Conservation (phyloP, 2,329 filamentous ascomycete genomes). For the Juglanconis sp. region DNA sequence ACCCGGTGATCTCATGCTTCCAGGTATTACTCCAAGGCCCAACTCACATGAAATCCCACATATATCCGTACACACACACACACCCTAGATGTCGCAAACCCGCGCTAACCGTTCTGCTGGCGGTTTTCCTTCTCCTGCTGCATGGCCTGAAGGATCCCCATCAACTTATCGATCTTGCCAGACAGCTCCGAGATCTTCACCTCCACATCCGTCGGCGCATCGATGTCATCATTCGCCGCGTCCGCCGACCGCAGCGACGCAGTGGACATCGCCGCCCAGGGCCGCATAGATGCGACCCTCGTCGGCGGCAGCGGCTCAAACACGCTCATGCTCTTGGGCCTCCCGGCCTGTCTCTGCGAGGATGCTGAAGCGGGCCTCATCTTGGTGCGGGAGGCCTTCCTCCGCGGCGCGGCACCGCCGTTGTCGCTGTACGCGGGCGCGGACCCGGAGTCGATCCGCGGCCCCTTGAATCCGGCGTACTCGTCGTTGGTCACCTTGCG, state of each 20-base stretch:
- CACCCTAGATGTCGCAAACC: neutral
- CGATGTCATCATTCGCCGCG: conserved; percentile 19
- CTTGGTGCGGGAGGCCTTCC: conserved; percentile 9
- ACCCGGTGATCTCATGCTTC: neutral
- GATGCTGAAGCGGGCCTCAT: conserved; percentile 17
- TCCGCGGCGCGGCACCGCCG: neutral
- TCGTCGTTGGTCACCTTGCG: conserved; percentile 38
- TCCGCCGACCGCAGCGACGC: conserved; percentile 22
- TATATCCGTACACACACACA: neutral
- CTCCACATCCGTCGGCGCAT: conserved; percentile 33
- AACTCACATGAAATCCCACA: neutral
- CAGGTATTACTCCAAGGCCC: neutral
- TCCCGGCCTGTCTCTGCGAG: conserved; percentile 11
- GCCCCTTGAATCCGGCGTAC: conserved; percentile 48
- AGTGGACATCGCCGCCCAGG: conserved; percentile 3
- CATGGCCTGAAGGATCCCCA: conserved; percentile 16
- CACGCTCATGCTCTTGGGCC: conserved; percentile 6
- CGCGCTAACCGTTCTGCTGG: neutral
- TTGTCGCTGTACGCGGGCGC: neutral
- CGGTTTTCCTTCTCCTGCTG: conserved; percentile 14
- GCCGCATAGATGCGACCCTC: neutral
- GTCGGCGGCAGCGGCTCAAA: conserved; percentile 3
- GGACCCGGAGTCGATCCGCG: conserved; percentile 22
- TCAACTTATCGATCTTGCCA: conserved; percentile 19
- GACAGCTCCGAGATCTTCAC: conserved; percentile 15